Evolutionary conservation across 164 flowering plant species (phyloP), one percentile per base, ranked within the genome.

Genomic region (Stephania yunnanensis): DNA sequence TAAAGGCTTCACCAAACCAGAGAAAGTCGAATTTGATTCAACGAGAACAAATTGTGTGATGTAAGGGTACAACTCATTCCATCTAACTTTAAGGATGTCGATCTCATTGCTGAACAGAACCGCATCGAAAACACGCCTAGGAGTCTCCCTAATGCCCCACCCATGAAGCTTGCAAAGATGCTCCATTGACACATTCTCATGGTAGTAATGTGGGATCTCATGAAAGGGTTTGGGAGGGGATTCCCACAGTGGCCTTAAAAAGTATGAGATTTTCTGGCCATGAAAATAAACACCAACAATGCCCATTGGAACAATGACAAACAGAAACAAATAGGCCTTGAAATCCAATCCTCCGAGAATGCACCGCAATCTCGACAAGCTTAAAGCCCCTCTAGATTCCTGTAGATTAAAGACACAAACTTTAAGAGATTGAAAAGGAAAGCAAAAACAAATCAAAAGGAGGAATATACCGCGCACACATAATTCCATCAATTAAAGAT

Each of bases 1-100:
- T 75, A 86, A 74, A 6, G 91, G 91, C 78, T 94, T 94, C 4
- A 82, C 87, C 71, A 90, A 70, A 29, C 94, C 90, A 25, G 97
- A 89, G 73, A 94, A 94, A 1, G 98, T 94, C 9, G 98, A 94
- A 81, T 94, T 94, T 5, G 97, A 89, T 77, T 94, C 98, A 5
- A 94, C 93, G 53, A 94, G 87, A 15, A 94, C 98, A 82, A 91
- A 92, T 83, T 89, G 90, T 1, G 94, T 87, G 67, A 92, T 78
- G 55, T 89, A 92, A 46, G 98, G 95, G 76, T 88, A 89, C 74
- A 94, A 73, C 77, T 94, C 98, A 9, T 89, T 89, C 98, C 97
- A 94, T 22, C 98, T 81, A 29, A 94, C 77, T 5, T 85, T 87
- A 17, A 92, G 92, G 55, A 94, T 87, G 74, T 94, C 98, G 5